Percentiles rank a stretch among this genome's conserved stretches.
Evolutionary conservation across 176 grass and related monocot species (phyloP).

Genomic region (Musa beccarii): DNA sequence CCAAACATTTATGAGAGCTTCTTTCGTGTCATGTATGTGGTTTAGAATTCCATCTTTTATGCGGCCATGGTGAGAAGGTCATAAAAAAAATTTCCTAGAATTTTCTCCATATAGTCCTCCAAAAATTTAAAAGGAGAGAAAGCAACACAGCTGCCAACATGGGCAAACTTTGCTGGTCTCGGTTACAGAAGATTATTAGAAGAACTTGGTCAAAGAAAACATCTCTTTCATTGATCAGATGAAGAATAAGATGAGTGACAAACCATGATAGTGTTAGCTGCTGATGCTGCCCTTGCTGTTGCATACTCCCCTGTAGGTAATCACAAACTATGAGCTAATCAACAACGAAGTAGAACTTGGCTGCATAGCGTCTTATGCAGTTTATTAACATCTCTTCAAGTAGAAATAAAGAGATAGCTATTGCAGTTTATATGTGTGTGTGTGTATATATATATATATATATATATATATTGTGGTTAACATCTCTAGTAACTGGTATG

Average conservation of each 20-base stretch:
- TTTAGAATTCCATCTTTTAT: too few species aligned
- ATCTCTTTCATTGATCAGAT: not conserved
- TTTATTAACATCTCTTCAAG: not conserved
- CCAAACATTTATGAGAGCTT: too few species aligned
- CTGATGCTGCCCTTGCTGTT: slow-evolving; percentile 78
- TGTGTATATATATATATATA: not conserved
- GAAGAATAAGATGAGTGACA: slow-evolving; percentile 13
- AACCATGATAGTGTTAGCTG: slow-evolving; percentile 95
- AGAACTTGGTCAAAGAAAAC: not conserved
- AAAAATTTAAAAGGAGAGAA: too few species aligned
- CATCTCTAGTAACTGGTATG: too few species aligned
- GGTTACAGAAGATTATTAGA: not conserved
- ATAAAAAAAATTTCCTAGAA: too few species aligned
- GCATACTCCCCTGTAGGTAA: slow-evolving; percentile 69
- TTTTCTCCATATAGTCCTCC: too few species aligned
- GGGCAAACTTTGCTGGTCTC: not conserved
- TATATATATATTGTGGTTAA: too few species aligned
- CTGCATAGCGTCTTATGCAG: not conserved
- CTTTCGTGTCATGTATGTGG: too few species aligned
- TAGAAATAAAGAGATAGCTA: not conserved
- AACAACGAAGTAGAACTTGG: not conserved
- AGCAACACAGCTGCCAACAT: too few species aligned
- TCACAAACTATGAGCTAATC: not conserved
- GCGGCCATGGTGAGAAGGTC: too few species aligned
- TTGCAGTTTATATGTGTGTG: too few species aligned